These are phyloP conservation scores for Cryptosporidium tyzzeri DNA, from an alignment of 169 alveolate species.

Conservation along the genomic window DNA sequence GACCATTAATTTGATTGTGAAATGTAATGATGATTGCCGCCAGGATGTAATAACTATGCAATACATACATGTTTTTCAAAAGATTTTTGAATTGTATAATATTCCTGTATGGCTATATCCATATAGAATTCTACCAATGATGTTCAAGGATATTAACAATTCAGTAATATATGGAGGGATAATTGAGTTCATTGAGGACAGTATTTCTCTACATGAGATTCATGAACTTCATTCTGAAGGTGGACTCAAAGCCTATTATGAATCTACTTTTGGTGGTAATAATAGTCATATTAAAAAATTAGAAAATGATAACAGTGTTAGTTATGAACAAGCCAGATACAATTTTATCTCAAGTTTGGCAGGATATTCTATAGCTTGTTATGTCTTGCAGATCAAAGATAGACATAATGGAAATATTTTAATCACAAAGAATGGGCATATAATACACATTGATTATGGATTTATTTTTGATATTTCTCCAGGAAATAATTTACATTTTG, in stretches of 20 bases:
- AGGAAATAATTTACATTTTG: slow-evolving; percentile 95
- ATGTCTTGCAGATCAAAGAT: slow-evolving; percentile 93
- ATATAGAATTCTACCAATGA: slow-evolving; percentile 83
- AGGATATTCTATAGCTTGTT: slow-evolving; percentile 93
- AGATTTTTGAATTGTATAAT: slow-evolving; percentile 79
- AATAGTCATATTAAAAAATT: slow-evolving; percentile 15
- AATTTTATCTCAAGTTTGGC: slow-evolving; percentile 94
- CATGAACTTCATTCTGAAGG: slow-evolving; percentile 79
- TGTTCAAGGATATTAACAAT: slow-evolving; percentile 79
- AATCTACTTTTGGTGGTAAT: slow-evolving; percentile 20
- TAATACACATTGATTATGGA: slow-evolving; percentile 97
- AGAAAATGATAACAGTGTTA: slow-evolving; percentile 70
- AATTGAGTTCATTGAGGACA: slow-evolving; percentile 88
- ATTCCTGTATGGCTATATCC: slow-evolving; percentile 81
- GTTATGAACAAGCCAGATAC: slow-evolving; percentile 88
- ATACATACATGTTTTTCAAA: slow-evolving; percentile 82
- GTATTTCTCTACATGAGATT: slow-evolving; percentile 88
- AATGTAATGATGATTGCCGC: slow-evolving; percentile 88
- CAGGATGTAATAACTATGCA: slow-evolving; percentile 90
- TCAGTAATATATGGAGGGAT: slow-evolving; percentile 90
- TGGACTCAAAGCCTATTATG: slow-evolving; percentile 77
- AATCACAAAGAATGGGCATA: slow-evolving; percentile 92
- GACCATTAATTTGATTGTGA: slow-evolving; percentile 77
- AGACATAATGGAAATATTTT: slow-evolving; percentile 97
- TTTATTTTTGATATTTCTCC: slow-evolving; percentile 96